Base-by-base conservation (phyloP, 345 rosid genomes). In the Triadica sebifera region DNA sequence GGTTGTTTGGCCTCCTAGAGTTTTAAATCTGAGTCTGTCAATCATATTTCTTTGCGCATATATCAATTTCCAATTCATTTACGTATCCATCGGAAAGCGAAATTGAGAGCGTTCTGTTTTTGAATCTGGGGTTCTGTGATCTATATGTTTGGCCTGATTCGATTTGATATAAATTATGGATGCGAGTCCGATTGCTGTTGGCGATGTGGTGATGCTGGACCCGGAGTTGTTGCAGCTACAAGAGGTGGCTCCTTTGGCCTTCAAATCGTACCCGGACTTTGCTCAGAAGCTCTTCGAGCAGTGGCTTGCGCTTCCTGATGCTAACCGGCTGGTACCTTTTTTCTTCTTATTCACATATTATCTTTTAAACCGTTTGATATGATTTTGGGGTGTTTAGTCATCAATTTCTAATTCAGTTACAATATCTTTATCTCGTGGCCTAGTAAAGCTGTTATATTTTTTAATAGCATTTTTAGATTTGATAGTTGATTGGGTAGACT, bases 291-390 rank as follows among this genome's bases (percentile, higher is more conserved):
- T 95, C 74, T 95, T 91, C 78, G 94, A 91, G 62, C 96, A 90
- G 87, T 93, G 99, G 99, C 96, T 95, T 66, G 81, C 97, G 5
- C 93, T 95, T 24, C 93, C 99, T 11, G 98, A 95, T 38, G 82
- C 94, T 75, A 83, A 84, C 72, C 91, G 89, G 55, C 88, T 91
- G 93, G 99, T 94, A 78, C 19, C 51, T 60, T 78, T n/a, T 22
- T 43, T 46, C 12, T 53, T 51, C 9, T 43, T 67, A 2, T 52
- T n/a, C 37, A 12, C 39, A 15, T 29, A 50, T 6, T 11, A 49
- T 16, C 12, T 46, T 17, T 67, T 24, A 29, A 29, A 67, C 20
- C 0, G 15, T 22, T 20, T 45, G 58, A 67, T 49, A 29, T 49
- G 39, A 17, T 70, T 3, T 53, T 22, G 25, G 55, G 12, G 5